These are phyloP conservation scores for Stagonosporopsis chrysanthemi DNA, from an alignment of 2,329 filamentous ascomycete genomes.

Conservation along the genomic window DNA sequence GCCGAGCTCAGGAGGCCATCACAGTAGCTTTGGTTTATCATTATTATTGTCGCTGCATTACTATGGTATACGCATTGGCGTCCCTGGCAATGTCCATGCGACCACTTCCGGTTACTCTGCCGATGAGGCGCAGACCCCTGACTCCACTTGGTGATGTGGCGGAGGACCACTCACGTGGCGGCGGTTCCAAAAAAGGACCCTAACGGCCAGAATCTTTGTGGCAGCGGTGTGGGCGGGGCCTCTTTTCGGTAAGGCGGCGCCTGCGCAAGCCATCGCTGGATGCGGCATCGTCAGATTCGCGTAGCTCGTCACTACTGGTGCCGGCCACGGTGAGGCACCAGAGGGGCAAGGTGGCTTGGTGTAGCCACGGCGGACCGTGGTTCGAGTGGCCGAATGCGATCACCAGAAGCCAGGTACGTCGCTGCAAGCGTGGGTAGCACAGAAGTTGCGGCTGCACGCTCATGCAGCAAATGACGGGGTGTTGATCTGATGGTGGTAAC, in stretches of 20 bases:
- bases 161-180: constrained; percentile 44
- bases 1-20: not conserved
- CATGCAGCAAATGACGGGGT: constrained; percentile 43
- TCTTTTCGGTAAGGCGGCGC: constrained; percentile 33
- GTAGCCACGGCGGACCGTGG: constrained; percentile 24
- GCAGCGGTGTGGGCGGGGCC: constrained; percentile 26
- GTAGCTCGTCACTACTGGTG: constrained; percentile 27
- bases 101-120: constrained; percentile 36
- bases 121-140: constrained; percentile 48
- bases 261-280: constrained; percentile 28
- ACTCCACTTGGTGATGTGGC: constrained; percentile 35
- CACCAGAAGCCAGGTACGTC: constrained; percentile 43
- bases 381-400: constrained; percentile 18
- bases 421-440: constrained; percentile 33
- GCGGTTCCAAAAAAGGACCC: constrained; percentile 25
- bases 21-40: not conserved
- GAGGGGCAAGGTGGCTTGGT: constrained; percentile 17
- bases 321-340: constrained; percentile 25
- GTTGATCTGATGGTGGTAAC: constrained; percentile 37
- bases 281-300: constrained; percentile 33
- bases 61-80: not conserved
- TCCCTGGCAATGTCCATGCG: constrained; percentile 2
- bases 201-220: constrained; percentile 36
- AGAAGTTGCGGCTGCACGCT: constrained; percentile 34
- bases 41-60: not conserved